Evolutionary conservation across 163 green algal genomes (phyloP), one percentile per base, ranked within the genome.

Genomic region (Chlamydomonas reinhardtii): DNA sequence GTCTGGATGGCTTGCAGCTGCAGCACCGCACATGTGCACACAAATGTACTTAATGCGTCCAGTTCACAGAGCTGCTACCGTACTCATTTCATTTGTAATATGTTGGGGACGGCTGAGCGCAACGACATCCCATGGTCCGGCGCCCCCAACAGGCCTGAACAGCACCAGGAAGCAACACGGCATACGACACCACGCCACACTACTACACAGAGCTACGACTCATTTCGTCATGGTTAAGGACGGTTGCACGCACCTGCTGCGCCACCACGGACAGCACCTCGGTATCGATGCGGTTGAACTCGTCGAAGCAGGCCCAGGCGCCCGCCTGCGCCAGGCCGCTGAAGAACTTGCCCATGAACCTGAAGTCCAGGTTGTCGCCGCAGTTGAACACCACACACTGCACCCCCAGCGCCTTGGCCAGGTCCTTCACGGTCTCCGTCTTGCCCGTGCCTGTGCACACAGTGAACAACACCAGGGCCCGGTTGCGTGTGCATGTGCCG

Each of bases 351-450:
- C 90, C 91, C 93, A 93, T 95, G 84, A 94, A 95, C 78, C 82
- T 94, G 90, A 94, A 95, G 81, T 97, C 93, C 86, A 97, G 82
- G 89, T 94, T 94, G 73, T 97, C 95, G 27, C 94, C 94, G 84
- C 95, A 98, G 91, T 98, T 98, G 93, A 98, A 98, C 69, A 98
- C 95, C 56, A 98, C 92, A 76, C 94, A 97, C 84, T 98, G 93
- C 75, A 96, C 87, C 12, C 95, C 94, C 39, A 97, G 87, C 1
- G 92, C 93, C 83, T 96, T 97, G 76, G 91, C 92, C 29, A 98
- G 91, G 83, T 98, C 95, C 91, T 98, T 98, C 24, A 94, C 95
- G 17, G 95, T 97, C 91, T 98, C 95, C 15, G 95, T 98, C 92
- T 98, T 98, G 78, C 95, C 95, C 12, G 94, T 97, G 24, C 93